Evolutionary conservation across 75 land plant species (phyloP), one percentile per base, ranked within the genome.

Genomic region (Isoetes taiwanensis): DNA sequence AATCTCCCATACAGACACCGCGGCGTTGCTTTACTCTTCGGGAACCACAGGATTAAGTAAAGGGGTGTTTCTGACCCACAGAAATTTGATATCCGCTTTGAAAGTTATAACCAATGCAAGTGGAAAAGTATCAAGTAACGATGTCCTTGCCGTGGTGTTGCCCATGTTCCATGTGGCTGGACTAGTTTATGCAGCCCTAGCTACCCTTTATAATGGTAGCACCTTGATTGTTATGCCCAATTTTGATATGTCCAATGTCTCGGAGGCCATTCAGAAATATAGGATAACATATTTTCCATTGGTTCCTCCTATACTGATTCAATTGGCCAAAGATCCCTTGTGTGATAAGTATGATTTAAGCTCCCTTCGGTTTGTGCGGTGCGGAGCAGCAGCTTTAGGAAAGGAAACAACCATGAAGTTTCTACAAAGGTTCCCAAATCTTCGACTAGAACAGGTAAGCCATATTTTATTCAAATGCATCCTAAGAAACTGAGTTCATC

Each of bases 141-240:
- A n/a, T n/a, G n/a, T n/a, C n/a, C n/a, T n/a, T n/a, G n/a, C n/a
- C 57, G 38, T 87, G 62, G 72, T 77, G 32, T 72, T 90, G 2
- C 97, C 97, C 3, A 82, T 90, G 86, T 90, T 82, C 56, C 97
- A 90, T 68, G 68, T 90, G 54, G 85, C 75, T 74, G 97, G 97
- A 17, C 73, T 90, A 30, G 81, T 57, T 0, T 64, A 61, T 30
- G 72, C 86, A 56, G 79, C 72, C 1, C 46, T 65, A 34, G 76
- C 69, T 26, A 37, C 71, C 38, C 68, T 80, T 2, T 73, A 63
- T 0, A 42, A 64, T 10, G 93, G 97, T 5, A 64, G 68, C 6
- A 80, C 82, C 6, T 38, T 82, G 14, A 78, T 90, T 16, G 62
- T 90, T n/a, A 66, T 82, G 25, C 62, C 81, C 10, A 80, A 59